A percentile compares a stretch with the other conserved stretches of the same genome.
Evolutionary conservation across 2,329 filamentous ascomycete species (phyloP).

Genomic region (Talaromyces sp.): DNA sequence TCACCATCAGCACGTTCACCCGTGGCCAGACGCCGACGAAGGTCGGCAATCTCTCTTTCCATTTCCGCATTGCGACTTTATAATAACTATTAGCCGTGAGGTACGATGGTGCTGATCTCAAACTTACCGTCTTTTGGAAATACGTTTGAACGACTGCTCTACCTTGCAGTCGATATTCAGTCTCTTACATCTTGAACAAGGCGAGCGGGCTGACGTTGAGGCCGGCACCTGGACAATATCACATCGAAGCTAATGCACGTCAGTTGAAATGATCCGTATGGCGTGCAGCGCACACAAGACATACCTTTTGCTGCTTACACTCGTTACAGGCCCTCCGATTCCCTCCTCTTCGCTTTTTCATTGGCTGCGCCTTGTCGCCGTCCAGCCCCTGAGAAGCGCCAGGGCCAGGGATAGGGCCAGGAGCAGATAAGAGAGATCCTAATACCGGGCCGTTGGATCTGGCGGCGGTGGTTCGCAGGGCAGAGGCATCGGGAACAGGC

Average conservation of each 20-base stretch:
- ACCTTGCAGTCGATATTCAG: conserved; percentile 61
- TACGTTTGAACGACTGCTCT: conserved; percentile 63
- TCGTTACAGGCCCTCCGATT: conserved; percentile 60
- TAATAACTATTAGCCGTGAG: not conserved
- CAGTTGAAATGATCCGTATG: not conserved
- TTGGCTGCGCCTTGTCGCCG: conserved; percentile 37
- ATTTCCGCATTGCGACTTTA: conserved; percentile 62
- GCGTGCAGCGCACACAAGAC: not conserved
- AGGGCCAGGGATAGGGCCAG: not conserved
- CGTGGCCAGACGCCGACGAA: conserved; percentile 43
- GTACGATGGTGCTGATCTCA: not conserved
- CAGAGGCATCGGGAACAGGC: conserved; percentile 7
- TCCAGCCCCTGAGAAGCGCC: conserved; percentile 5
- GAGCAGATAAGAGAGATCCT: conserved; percentile 7
- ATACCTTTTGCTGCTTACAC: conserved; percentile 65
- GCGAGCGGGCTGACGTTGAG: conserved; percentile 54
- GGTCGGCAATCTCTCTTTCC: conserved; percentile 54
- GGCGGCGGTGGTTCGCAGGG: conserved; percentile 13
- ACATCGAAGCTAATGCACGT: conserved; percentile 54
- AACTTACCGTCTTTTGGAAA: conserved; percentile 55
- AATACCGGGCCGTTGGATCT: conserved; percentile 12
- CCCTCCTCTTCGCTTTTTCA: conserved; percentile 46
- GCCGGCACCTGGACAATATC: conserved; percentile 64
- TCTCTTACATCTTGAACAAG: conserved; percentile 59
- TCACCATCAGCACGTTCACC: conserved; percentile 31